These are phyloP conservation scores for Nannizzia gypsea DNA, from an alignment of 2,329 filamentous ascomycete genomes.

Conservation along the genomic window DNA sequence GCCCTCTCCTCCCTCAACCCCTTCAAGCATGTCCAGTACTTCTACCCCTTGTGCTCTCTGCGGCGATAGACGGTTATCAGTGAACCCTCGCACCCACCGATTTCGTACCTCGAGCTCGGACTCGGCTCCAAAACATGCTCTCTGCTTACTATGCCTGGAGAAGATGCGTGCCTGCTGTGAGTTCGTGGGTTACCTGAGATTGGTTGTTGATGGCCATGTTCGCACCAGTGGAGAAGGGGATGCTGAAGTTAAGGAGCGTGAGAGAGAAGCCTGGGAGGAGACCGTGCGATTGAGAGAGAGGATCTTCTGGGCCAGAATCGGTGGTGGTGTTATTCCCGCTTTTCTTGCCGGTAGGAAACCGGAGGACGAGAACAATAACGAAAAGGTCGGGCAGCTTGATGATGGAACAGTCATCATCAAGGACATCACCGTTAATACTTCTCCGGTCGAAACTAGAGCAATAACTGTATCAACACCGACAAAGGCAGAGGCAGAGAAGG, in stretches of 20 bases:
- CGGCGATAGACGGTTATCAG: conserved; percentile 64
- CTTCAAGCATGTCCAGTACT: conserved; percentile 25
- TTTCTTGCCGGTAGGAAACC: conserved; percentile 20
- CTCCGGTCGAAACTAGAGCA: background rate
- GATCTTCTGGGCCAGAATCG: conserved; percentile 94
- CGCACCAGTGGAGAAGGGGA: conserved; percentile 55
- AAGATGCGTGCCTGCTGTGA: conserved; percentile 82
- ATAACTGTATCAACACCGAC: background rate
- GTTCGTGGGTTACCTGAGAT: conserved; percentile 79
- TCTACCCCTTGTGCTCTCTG: conserved; percentile 70
- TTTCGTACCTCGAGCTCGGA: conserved; percentile 83
- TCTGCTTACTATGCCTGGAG: conserved; percentile 78
- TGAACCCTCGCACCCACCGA: conserved; percentile 68
- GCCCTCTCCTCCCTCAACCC: background rate
- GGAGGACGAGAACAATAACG: background rate
- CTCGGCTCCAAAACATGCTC: conserved; percentile 73
- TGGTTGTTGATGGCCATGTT: conserved; percentile 89
- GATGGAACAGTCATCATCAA: background rate
- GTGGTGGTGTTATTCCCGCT: conserved; percentile 74
- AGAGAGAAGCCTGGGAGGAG: conserved; percentile 89
- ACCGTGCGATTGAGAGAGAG: conserved; percentile 77
- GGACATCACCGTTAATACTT: background rate
- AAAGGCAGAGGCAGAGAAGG: background rate
- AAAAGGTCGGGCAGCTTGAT: background rate
- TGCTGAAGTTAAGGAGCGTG: conserved; percentile 45